Evolutionary conservation across 177 flowering plant genomes (phyloP).

Genomic region (Vitis hybrid): DNA sequence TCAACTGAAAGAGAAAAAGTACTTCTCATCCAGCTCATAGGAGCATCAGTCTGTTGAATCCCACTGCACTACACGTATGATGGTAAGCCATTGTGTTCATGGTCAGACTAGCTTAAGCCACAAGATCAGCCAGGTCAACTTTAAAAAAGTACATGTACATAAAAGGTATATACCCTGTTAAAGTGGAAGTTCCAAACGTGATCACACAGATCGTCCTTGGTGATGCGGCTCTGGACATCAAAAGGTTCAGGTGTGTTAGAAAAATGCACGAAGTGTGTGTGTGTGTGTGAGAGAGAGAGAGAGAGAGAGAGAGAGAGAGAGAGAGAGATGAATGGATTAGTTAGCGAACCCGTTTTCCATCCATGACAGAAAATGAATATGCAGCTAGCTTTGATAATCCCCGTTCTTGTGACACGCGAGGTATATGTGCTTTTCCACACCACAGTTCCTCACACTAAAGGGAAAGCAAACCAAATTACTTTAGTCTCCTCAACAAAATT

Average conservation of each 20-base stretch:
- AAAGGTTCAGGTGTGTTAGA: constrained; percentile 6
- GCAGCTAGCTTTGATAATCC: constrained; percentile 62
- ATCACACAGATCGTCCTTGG: constrained; percentile 74
- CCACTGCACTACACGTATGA: neutral
- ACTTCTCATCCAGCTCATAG: neutral
- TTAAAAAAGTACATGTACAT: neutral
- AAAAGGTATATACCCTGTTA: constrained; percentile 47
- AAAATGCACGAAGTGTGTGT: neutral
- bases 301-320: neutral
- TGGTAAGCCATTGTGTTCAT: neutral
- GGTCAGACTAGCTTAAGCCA: neutral
- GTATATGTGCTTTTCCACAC: constrained; percentile 88
- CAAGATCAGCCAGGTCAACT: neutral
- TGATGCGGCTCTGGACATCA: constrained; percentile 54
- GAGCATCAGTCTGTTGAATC: neutral
- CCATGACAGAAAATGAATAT: constrained; percentile 67
- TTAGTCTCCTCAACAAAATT: neutral
- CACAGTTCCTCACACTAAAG: constrained; percentile 66
- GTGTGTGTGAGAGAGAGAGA: no score
- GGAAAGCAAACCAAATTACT: neutral
- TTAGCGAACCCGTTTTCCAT: constrained; percentile 71
- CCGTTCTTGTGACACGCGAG: constrained; percentile 49
- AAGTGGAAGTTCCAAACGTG: constrained; percentile 84
- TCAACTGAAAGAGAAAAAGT: neutral
- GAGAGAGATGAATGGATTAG: neutral